These are phyloP conservation scores for Cutaneotrichosporon arboriforme DNA, from an alignment of 1,284 basidiomycete species.

Conservation along the genomic window DNA sequence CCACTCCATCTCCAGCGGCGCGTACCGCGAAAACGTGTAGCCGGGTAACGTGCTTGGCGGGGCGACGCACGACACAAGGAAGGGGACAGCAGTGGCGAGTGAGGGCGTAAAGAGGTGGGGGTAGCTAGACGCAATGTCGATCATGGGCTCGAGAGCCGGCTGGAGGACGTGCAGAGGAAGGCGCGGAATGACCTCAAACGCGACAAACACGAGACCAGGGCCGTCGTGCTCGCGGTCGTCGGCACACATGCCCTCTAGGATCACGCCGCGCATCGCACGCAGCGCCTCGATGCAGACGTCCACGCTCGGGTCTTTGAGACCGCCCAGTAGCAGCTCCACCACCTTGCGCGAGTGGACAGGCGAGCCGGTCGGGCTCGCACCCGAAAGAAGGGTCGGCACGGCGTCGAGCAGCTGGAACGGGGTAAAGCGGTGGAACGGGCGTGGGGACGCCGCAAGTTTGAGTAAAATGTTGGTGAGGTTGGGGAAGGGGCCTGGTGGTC, in stretches of 20 bases:
- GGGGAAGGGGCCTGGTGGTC: slow-evolving; percentile 29
- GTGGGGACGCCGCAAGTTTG: slow-evolving; percentile 27
- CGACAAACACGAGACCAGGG: slow-evolving; percentile 21
- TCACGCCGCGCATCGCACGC: slow-evolving; percentile 33
- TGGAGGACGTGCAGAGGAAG: slow-evolving; percentile 28
- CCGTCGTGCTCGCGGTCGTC: slow-evolving; percentile 30
- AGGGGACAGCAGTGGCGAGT: slow-evolving; percentile 61
- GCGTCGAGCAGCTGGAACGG: slow-evolving; percentile 38
- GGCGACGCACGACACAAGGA: slow-evolving; percentile 50
- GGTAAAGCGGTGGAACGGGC: slow-evolving; percentile 40
- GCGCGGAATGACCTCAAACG: slow-evolving; percentile 22
- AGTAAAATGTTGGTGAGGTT: slow-evolving; percentile 34
- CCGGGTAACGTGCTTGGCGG: slow-evolving; percentile 23
- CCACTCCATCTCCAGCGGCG: slow-evolving; percentile 41
- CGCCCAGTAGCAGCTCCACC: slow-evolving; percentile 32
- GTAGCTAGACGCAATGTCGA: slow-evolving; percentile 63
- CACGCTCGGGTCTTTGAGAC: slow-evolving; percentile 35
- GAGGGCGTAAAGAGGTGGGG: slow-evolving; percentile 59
- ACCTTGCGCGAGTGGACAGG: slow-evolving; percentile 26
- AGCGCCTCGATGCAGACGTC: slow-evolving; percentile 41
- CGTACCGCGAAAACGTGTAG: slow-evolving; percentile 29
- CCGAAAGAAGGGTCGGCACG: slow-evolving; percentile 31
- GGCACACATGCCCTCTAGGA: slow-evolving; percentile 29
- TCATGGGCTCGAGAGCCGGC: slow-evolving; percentile 57
- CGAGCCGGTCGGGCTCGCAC: slow-evolving; percentile 22